These are phyloP conservation scores for Trametes cinnabarina DNA, from an alignment of 768 basidiomycete genomes.

Conservation along the genomic window DNA sequence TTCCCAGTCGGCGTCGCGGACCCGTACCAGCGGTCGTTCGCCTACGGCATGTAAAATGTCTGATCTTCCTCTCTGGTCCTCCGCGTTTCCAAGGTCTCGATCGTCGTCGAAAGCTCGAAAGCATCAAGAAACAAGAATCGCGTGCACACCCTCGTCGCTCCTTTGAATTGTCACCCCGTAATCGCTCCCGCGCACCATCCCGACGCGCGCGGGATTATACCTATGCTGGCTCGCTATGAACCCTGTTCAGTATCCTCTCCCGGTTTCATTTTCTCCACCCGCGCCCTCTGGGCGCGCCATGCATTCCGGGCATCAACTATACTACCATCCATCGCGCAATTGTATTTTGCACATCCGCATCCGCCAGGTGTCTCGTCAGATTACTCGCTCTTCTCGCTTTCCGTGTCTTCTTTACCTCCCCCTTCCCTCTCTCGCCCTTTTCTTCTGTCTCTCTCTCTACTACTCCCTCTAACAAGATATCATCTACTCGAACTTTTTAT, in stretches of 20 bases:
- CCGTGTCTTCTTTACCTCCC: neutral
- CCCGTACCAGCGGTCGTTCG: slow-evolving; percentile 75
- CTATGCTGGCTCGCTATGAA: slow-evolving; percentile 25
- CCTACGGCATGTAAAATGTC: slow-evolving; percentile 71
- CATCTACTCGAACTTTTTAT: slow-evolving; percentile 21
- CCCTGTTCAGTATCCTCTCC: slow-evolving; percentile 19
- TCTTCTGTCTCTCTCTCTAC: neutral
- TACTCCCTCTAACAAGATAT: neutral
- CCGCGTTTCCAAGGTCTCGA: neutral
- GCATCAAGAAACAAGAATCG: slow-evolving; percentile 1
- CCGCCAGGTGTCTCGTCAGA: slow-evolving; percentile 19
- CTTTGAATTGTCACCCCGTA: slow-evolving; percentile 15
- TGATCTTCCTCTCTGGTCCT: neutral
- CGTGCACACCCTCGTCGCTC: slow-evolving; percentile 19
- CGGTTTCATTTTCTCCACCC: neutral
- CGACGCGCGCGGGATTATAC: slow-evolving; percentile 24
- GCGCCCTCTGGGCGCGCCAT: slow-evolving; percentile 12
- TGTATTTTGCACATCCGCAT: slow-evolving; percentile 38
- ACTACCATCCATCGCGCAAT: slow-evolving; percentile 38
- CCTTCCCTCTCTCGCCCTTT: neutral
- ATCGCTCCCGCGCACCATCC: slow-evolving; percentile 16
- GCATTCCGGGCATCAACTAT: slow-evolving; percentile 33
- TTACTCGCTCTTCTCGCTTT: slow-evolving; percentile 34
- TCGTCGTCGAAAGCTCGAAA: slow-evolving; percentile 6
- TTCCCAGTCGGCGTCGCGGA: slow-evolving; percentile 56